Evolutionary conservation across 352 stramenopile species (phyloP).

Genomic region (Albugo laibachii): DNA sequence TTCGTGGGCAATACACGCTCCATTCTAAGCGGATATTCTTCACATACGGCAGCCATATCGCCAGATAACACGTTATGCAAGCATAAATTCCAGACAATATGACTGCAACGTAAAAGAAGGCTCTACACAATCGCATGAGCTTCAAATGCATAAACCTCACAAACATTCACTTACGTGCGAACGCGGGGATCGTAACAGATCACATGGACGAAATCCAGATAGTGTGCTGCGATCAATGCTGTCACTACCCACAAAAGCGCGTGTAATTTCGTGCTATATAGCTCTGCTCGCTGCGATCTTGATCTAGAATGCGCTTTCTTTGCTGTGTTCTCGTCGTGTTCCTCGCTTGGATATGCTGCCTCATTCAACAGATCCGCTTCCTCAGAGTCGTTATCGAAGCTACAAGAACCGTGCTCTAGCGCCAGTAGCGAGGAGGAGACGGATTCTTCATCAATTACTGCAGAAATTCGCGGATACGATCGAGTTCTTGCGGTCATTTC

Average conservation of each 20-base stretch:
- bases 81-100: slow-evolving; percentile 60
- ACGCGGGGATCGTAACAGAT: slow-evolving; percentile 39
- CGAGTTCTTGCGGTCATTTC: too few relatives aligned
- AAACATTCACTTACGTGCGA: slow-evolving; percentile 15
- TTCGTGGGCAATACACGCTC: slow-evolving; percentile 84
- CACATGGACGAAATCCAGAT: slow-evolving; percentile 49
- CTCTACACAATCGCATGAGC: slow-evolving; percentile 12
- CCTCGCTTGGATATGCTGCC: too few relatives aligned
- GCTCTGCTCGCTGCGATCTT: slow-evolving; percentile 20
- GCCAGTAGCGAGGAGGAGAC: too few relatives aligned
- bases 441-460: too few relatives aligned
- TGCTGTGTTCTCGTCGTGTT: too few relatives aligned
- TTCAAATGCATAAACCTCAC: not conserved
- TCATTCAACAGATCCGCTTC: too few relatives aligned
- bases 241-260: slow-evolving; percentile 49
- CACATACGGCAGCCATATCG: slow-evolving; percentile 74
- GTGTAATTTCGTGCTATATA: slow-evolving; percentile 53
- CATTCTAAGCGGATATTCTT: slow-evolving; percentile 65
- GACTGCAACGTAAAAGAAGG: slow-evolving; percentile 62
- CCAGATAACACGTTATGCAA: slow-evolving; percentile 77
- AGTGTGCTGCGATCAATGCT: slow-evolving; percentile 27
- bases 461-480: too few relatives aligned
- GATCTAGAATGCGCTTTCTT: too few relatives aligned
- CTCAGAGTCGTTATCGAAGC: too few relatives aligned
- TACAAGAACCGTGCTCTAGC: too few relatives aligned